Conservation (phyloP, 1,284 basidiomycete species). For the Moesziomyces antarcticus region DNA sequence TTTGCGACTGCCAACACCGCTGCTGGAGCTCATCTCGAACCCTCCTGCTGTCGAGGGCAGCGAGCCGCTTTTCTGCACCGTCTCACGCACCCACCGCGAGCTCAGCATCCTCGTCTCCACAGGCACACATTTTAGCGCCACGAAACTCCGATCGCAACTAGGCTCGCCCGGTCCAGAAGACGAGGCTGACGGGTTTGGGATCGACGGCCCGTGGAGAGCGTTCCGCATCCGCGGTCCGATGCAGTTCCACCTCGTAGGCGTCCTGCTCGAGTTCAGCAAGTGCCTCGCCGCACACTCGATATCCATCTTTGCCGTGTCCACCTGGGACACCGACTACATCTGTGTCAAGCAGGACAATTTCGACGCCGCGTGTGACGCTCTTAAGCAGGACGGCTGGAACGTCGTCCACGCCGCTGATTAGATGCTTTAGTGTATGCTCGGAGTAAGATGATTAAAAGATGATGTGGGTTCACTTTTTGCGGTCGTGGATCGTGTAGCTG, state of each 20-base stretch:
- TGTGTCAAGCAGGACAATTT: constrained; percentile 31
- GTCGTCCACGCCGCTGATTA: constrained; percentile 12
- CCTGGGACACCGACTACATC: constrained; percentile 48
- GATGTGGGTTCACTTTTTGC: constrained; percentile 17
- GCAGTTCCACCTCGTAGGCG: constrained; percentile 43
- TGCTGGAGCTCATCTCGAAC: constrained; percentile 15
- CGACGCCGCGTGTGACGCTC: constrained; percentile 14
- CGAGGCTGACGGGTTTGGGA: constrained; percentile 12
- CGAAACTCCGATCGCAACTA: constrained; percentile 9
- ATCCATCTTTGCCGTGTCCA: constrained; percentile 46
- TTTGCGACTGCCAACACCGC: constrained; percentile 1
- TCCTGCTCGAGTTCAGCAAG: constrained; percentile 39
- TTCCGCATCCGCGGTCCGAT: constrained; percentile 43
- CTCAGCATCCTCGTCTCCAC: constrained; percentile 41
- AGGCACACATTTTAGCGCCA: constrained; percentile 1
- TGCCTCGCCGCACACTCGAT: constrained; percentile 24
- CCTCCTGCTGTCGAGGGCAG: background rate
- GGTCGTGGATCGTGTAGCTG: constrained; percentile 55
- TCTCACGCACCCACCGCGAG: constrained; percentile 37
- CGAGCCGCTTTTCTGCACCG: constrained; percentile 28
- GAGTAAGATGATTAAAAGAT: background rate
- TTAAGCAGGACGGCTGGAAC: constrained; percentile 36
- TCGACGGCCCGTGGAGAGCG: constrained; percentile 34
- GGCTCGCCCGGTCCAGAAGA: background rate
- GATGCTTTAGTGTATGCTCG: constrained; percentile 3